Percentiles rank a stretch among this genome's conserved stretches.
phyloP scores from a whole-genome alignment of 345 rosid genomes.

The Salix caprea region DNA sequence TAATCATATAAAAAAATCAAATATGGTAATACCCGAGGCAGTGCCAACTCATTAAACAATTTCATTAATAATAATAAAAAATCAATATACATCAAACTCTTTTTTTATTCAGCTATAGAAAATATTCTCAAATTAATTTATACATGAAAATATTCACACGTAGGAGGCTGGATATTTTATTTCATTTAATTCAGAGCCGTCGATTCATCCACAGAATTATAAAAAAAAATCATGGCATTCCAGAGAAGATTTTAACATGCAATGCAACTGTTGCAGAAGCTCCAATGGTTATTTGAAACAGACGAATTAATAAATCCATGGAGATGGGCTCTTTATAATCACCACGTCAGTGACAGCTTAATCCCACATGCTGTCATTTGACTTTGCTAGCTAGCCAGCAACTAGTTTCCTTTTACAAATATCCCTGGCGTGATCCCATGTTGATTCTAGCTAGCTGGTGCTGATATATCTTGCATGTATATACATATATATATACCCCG shows the following conservation, averaged over 20 bases:
- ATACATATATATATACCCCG: neutral
- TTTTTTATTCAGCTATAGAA: too few relatives aligned
- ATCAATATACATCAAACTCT: too few relatives aligned
- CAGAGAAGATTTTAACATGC: neutral
- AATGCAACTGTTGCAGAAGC: neutral
- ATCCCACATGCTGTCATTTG: conserved; percentile 19
- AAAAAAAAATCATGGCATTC: too few relatives aligned
- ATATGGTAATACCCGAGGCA: too few relatives aligned
- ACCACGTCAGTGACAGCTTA: conserved; percentile 44
- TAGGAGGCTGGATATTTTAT: too few relatives aligned
- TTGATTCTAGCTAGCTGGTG: neutral
- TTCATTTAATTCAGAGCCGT: too few relatives aligned
- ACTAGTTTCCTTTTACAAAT: neutral
- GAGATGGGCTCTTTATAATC: neutral
- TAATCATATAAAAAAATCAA: too few relatives aligned
- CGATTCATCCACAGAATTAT: too few relatives aligned
- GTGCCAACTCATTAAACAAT: too few relatives aligned
- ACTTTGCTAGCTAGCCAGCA: neutral
- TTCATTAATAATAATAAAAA: too few relatives aligned
- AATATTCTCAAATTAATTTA: too few relatives aligned
- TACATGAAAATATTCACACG: too few relatives aligned
- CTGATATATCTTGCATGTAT: conserved; percentile 3
- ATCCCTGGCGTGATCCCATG: neutral
- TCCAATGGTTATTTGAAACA: neutral
- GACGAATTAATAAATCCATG: neutral